Percentiles rank a stretch among this genome's conserved stretches.
phyloP scores from a whole-genome alignment of 106 monocot species.

The Amphibolis antarctica region DNA sequence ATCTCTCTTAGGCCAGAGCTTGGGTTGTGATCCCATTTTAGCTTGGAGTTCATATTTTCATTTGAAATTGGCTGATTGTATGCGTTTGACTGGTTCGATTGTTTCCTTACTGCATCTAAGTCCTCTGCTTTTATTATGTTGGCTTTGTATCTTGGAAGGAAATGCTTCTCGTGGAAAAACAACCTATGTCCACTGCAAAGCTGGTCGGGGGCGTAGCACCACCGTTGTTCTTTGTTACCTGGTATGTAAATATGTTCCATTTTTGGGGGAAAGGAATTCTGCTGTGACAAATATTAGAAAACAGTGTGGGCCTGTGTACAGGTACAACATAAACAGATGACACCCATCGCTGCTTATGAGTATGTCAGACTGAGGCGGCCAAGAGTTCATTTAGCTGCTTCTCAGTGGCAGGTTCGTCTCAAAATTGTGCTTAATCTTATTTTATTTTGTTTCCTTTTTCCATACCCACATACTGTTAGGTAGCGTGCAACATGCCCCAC shows the following conservation, averaged over 20 bases:
- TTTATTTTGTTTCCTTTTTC: neutral
- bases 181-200: slow-evolving; percentile 99
- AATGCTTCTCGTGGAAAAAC: slow-evolving; percentile 63
- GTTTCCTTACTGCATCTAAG: neutral
- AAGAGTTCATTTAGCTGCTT: slow-evolving; percentile 75
- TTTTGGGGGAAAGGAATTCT: neutral
- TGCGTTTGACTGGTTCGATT: neutral
- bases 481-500: too few species aligned
- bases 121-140: slow-evolving; percentile 2
- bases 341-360: slow-evolving; percentile 59
- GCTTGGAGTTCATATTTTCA: too few species aligned
- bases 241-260: slow-evolving; percentile 25
- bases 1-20: neutral
- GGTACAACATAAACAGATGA: slow-evolving; percentile 81
- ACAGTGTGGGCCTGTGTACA: slow-evolving; percentile 12
- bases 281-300: neutral
- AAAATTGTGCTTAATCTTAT: neutral
- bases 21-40: neutral
- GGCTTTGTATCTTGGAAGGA: slow-evolving; percentile 21
- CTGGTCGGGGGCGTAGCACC: slow-evolving; percentile 96
- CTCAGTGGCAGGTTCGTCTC: slow-evolving; percentile 67
- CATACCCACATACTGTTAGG: neutral
- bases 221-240: slow-evolving; percentile 96
- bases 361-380: slow-evolving; percentile 66
- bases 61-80: neutral